Conservation (phyloP, 768 basidiomycete species). For the Candolleomyces efflorescens region DNA sequence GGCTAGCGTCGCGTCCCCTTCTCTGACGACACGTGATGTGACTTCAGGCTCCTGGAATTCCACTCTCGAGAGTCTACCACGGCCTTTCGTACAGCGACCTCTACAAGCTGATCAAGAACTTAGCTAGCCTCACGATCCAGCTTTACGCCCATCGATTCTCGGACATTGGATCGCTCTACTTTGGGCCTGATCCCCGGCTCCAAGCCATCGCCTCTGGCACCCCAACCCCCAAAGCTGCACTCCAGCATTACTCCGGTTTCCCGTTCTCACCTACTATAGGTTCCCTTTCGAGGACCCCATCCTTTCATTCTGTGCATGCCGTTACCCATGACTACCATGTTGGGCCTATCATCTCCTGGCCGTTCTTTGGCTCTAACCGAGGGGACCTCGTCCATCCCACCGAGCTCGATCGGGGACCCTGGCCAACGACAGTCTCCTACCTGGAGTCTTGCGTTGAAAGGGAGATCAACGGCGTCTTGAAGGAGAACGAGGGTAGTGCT, state of each 20-base stretch:
- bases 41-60: constrained; percentile 66
- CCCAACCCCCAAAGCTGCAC: constrained; percentile 40
- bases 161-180: constrained; percentile 71
- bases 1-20: constrained; percentile 7
- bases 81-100: constrained; percentile 63
- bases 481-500: constrained; percentile 73
- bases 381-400: constrained; percentile 65
- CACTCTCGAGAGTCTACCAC: constrained; percentile 68
- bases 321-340: constrained; percentile 45
- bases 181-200: constrained; percentile 38
- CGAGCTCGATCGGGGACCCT: constrained; percentile 80
- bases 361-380: constrained; percentile 83
- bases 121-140: constrained; percentile 65
- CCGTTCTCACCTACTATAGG: constrained; percentile 39
- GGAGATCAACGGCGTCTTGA: constrained; percentile 69
- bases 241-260: constrained; percentile 36
- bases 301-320: constrained; percentile 17
- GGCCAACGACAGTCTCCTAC: constrained; percentile 57
- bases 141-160: constrained; percentile 76
- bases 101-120: constrained; percentile 59
- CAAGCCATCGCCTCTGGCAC: constrained; percentile 28
- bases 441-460: constrained; percentile 61
- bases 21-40: constrained; percentile 16
- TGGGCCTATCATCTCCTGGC: constrained; percentile 86
- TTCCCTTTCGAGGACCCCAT: constrained; percentile 14